Base-by-base conservation (phyloP, 2,329 filamentous ascomycete genomes). In the Cordyceps fumosorosea region DNA sequence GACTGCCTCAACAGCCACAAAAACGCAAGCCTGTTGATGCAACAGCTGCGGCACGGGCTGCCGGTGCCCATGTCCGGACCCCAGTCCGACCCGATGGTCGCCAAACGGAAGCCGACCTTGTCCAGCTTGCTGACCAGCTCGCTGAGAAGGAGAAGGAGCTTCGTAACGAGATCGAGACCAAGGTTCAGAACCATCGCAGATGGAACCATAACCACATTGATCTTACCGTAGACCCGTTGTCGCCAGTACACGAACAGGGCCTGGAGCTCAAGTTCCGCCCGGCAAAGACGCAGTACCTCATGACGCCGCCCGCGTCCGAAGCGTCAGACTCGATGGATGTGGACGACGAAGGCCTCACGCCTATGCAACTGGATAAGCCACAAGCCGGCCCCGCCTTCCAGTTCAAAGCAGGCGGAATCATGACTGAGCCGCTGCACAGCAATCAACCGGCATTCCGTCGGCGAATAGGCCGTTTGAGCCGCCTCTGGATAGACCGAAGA, bases 181-280 rank as follows among this genome's bases (percentile, higher is more conserved):
- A 96, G 75, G 87, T 96, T 60, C 84, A 89, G 69, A 93, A 95
- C 75, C 93, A 97, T 76, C 86, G 89, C 68, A 87, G 89, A 73
- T 97, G 93, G 92, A 97, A 97, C 76, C 83, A 90, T 69, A 89
- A 90, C 71, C 92, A 91, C 78, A 84, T 96, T 69, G 93, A 98
- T 77, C 83, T 92, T 72, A 97, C 93, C 65, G 87, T 88, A 77
- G 87, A 88, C 66, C 92, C 93, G 56, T 83, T 98, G 66, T 91
- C 90, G 56, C 92, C 92, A 24, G 85, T 90, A 50, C 81, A 85
- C 69, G 88, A 91, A 63, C 80, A 84, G 67, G 80, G 77, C 48
- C 79, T 80, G 67, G 82, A 88, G 65, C 75, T 81, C 63, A 83
- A 84, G 66, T 93, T 91, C 79, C 84, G 89, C 65, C 84, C 86